Conservation (phyloP, 106 monocot species). For the Alisma plantagoaquatica region DNA sequence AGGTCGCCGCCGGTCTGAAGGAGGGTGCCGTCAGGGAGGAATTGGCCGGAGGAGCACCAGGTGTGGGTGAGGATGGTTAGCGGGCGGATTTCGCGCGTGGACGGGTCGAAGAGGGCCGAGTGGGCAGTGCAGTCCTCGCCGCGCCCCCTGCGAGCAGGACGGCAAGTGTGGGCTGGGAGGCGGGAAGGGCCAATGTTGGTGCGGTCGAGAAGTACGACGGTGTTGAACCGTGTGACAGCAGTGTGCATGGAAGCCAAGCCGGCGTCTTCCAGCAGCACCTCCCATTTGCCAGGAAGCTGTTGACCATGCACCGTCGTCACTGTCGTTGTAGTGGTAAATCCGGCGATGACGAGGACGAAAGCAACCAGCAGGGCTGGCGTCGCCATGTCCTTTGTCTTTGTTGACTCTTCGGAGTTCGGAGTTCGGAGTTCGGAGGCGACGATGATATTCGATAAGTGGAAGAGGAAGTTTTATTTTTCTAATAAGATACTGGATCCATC, state of each 20-base stretch:
- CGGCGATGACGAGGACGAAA: too few species aligned
- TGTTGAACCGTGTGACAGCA: constrained; percentile 46
- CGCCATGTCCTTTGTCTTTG: too few species aligned
- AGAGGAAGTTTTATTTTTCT: too few species aligned
- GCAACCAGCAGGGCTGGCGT: too few species aligned
- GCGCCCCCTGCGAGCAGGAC: constrained; percentile 20
- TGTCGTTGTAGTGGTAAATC: too few species aligned
- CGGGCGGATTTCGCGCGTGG: constrained; percentile 28
- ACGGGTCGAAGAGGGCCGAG: constrained; percentile 49
- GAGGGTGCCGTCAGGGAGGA: constrained; percentile 62
- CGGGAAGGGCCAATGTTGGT: constrained; percentile 65
- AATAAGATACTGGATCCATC: too few species aligned
- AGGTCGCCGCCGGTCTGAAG: constrained; percentile 62
- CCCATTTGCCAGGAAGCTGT: constrained; percentile 60
- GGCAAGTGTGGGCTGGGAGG: constrained; percentile 25
- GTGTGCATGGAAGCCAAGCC: constrained; percentile 88
- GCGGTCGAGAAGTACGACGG: constrained; percentile 74
- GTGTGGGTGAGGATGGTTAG: constrained; percentile 47
- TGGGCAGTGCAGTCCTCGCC: constrained; percentile 47
- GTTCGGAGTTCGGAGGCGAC: too few species aligned
- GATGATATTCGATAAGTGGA: too few species aligned
- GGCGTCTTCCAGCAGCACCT: constrained; percentile 38
- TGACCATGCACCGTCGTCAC: too few species aligned
- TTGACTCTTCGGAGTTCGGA: too few species aligned
- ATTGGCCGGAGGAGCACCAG: constrained; percentile 73